Percentiles rank a stretch among this genome's conserved stretches.
Evolutionary conservation across 2,329 filamentous ascomycete genomes (phyloP).

Genomic region (Penicillium frequentans): DNA sequence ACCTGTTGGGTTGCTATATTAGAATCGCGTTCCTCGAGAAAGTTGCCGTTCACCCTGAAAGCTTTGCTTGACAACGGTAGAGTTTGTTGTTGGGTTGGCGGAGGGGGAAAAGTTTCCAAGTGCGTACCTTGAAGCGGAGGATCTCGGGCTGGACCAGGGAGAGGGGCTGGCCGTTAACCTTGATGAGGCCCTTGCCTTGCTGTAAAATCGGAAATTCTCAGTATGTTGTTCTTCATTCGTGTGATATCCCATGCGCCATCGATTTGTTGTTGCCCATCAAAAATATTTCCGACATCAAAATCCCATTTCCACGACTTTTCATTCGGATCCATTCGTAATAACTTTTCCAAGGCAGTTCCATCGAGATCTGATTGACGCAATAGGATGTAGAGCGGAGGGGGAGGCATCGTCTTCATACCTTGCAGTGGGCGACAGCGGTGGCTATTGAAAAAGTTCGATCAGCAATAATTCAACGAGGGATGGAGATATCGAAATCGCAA

Average conservation of each 20-base stretch:
- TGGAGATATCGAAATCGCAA: constrained; percentile 10
- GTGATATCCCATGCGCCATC: constrained; percentile 15
- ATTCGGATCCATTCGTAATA: neutral
- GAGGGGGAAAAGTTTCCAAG: neutral
- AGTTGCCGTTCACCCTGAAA: constrained; percentile 2
- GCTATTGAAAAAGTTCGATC: constrained; percentile 52
- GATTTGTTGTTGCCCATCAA: constrained; percentile 4
- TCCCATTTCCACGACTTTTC: constrained; percentile 1
- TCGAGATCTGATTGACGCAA: constrained; percentile 18
- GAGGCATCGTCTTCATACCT: constrained; percentile 57
- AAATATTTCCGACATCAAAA: constrained; percentile 1
- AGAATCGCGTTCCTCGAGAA: neutral
- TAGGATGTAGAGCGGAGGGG: constrained; percentile 11
- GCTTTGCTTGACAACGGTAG: neutral
- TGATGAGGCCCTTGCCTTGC: constrained; percentile 86
- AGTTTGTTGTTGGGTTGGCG: constrained; percentile 5
- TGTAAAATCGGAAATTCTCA: constrained; percentile 40
- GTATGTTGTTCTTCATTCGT: constrained; percentile 18
- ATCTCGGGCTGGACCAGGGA: constrained; percentile 92
- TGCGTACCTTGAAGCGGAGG: constrained; percentile 87
- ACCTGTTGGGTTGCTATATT: constrained; percentile 55
- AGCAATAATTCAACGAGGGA: constrained; percentile 24
- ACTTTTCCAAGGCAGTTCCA: constrained; percentile 7
- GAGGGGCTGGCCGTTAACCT: constrained; percentile 98
- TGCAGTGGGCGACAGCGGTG: constrained; percentile 88